Conservation (phyloP, 2,329 filamentous ascomycete genomes). For the Lecanosticta acicola region DNA sequence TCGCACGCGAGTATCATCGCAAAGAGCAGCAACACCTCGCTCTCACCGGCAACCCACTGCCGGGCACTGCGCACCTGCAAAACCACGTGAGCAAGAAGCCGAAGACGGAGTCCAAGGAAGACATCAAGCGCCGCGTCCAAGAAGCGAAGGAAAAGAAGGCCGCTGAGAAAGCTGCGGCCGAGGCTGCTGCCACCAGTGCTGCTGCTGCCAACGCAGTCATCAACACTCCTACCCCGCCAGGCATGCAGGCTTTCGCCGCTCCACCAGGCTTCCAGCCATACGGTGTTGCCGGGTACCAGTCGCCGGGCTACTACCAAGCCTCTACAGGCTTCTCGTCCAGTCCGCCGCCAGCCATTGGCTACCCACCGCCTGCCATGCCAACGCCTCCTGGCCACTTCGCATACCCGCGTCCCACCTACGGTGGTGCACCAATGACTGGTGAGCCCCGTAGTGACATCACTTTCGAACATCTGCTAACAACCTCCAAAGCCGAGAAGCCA, state of each 20-base stretch:
- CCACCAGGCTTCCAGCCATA: too few species aligned
- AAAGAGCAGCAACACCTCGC: constrained; percentile 76
- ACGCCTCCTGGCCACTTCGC: too few species aligned
- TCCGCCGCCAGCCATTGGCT: too few species aligned
- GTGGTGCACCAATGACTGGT: too few species aligned
- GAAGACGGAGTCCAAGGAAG: constrained; percentile 6
- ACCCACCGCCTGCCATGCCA: too few species aligned
- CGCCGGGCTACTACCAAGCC: too few species aligned
- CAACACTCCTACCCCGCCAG: background rate
- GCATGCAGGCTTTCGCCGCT: background rate
- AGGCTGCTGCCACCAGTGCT: background rate
- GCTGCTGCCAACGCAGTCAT: background rate
- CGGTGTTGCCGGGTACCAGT: too few species aligned
- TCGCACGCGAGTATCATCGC: constrained; percentile 79
- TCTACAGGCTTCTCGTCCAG: too few species aligned
- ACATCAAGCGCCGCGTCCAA: constrained; percentile 6
- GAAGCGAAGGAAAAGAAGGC: constrained; percentile 5
- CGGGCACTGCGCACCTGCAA: constrained; percentile 32
- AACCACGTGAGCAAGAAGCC: constrained; percentile 3
- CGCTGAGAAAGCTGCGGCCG: background rate
- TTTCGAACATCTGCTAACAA: too few species aligned
- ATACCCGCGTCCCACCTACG: too few species aligned
- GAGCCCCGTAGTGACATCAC: too few species aligned
- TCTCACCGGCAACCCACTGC: constrained; percentile 75
- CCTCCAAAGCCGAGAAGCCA: background rate